Conservation (phyloP, 2,329 filamentous ascomycete species). For the Dissoconium aciculare region DNA sequence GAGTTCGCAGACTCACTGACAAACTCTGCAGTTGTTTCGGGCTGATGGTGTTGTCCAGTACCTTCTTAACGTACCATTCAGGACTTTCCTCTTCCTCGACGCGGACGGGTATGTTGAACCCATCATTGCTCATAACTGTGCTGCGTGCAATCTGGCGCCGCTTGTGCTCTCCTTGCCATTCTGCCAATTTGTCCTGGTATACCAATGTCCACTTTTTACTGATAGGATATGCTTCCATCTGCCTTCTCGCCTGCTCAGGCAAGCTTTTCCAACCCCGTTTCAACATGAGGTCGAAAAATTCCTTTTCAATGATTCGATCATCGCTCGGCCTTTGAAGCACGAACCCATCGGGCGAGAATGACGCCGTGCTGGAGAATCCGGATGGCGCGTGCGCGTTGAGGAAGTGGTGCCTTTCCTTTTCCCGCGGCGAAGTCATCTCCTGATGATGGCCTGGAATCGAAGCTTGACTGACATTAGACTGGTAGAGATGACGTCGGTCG, state of each 20-base stretch:
- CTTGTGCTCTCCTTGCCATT: conserved; percentile 90
- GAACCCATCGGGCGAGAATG: conserved; percentile 40
- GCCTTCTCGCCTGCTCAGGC: conserved; percentile 80
- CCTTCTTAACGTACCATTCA: conserved; percentile 93
- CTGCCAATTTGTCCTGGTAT: conserved; percentile 83
- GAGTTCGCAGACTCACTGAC: conserved; percentile 85
- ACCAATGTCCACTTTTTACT: conserved; percentile 96
- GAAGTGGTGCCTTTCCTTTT: conserved; percentile 20
- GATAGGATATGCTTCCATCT: conserved; percentile 91
- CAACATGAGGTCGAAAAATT: conserved; percentile 89
- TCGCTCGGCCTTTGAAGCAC: conserved; percentile 60
- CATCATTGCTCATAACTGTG: conserved; percentile 45
- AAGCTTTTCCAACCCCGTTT: conserved; percentile 96
- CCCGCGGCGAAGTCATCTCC: conserved; percentile 22
- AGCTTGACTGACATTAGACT: conserved; percentile 32
- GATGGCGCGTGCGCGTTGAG: conserved; percentile 31
- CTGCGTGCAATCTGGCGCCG: conserved; percentile 58
- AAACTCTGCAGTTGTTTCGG: conserved; percentile 83
- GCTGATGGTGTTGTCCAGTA: conserved; percentile 90
- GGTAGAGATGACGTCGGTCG: conserved; percentile 39
- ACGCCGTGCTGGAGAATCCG: conserved; percentile 34
- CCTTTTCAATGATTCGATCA: conserved; percentile 71
- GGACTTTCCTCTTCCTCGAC: conserved; percentile 91
- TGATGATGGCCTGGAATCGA: conserved; percentile 32
- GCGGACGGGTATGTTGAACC: conserved; percentile 52